Conservation (phyloP, 1,284 basidiomycete species). For the Inonotus hispidus region DNA sequence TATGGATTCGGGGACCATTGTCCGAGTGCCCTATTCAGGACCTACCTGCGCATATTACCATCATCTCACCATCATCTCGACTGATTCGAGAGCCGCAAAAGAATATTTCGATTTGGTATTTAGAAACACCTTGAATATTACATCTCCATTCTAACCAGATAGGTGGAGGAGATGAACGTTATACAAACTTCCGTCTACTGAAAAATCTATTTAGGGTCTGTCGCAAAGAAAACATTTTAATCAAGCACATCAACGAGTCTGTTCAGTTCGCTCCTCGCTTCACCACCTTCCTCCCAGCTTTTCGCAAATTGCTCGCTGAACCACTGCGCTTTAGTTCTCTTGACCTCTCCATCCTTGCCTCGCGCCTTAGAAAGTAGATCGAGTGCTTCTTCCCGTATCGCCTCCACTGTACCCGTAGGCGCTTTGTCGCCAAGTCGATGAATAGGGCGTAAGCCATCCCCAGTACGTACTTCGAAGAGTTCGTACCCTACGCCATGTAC, state of each 20-base stretch:
- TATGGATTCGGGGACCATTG: too few species aligned
- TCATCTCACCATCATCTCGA: too few species aligned
- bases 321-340: constrained; percentile 8
- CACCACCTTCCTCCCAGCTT: constrained; percentile 9
- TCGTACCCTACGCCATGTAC: constrained; percentile 26
- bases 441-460: constrained; percentile 22
- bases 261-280: constrained; percentile 8
- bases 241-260: background rate
- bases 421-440: constrained; percentile 7
- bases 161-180: too few species aligned
- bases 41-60: too few species aligned
- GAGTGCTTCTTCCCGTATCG: background rate
- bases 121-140: too few species aligned
- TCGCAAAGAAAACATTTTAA: too few species aligned
- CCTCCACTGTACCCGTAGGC: constrained; percentile 6
- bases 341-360: constrained; percentile 7
- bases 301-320: constrained; percentile 5
- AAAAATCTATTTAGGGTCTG: too few species aligned
- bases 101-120: too few species aligned
- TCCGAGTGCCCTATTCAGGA: too few species aligned
- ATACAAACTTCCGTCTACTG: too few species aligned
- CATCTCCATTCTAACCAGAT: too few species aligned
- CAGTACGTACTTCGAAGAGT: constrained; percentile 26
- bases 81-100: too few species aligned
- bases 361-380: background rate